Evolutionary conservation across 2,329 filamentous ascomycete species (phyloP), one percentile per base, ranked within the genome.

Genomic region (Colletotrichum theobromicola): DNA sequence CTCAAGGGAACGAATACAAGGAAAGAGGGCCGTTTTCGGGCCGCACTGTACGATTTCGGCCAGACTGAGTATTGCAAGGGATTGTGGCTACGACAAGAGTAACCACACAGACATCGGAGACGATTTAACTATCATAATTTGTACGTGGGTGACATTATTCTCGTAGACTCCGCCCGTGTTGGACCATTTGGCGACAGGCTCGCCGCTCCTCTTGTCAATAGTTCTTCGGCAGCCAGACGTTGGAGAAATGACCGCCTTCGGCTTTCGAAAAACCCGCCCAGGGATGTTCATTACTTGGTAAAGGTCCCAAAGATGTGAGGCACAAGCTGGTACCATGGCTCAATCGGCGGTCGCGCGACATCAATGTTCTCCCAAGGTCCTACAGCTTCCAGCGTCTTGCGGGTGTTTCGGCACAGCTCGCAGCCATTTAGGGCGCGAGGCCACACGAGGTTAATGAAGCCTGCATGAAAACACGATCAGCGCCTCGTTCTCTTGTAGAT

Each of bases 281-380:
- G n/a, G n/a, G 24, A 50, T 1, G 12, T 21, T 12, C 13, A 12
- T 21, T 79, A 90, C 74, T 91, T 91, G 0, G 87, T 90, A 66
- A 90, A 80, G 0, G 87, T 85, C 4, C 90, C 90, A 21, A 87
- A 75, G n/a, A 89, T 79, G 66, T 91, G 89, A 30, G 89, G 90
- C 16, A 89, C 75, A 4, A 81, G 74, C 2, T 83, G 76, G 65
- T 83, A 88, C 82, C 86, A 87, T 4, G 81, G 81, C 77, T 89
- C 86, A 2, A 78, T 81, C 0, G 78, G 76, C 0, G 86, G 85
- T 69, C 84, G 84, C 0, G 76, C 82, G 7, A 91, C 77, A 74
- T 91, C 88, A 12, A 90, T 79, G 8, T 84, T 82, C 7, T 84
- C 81, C 89, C 90, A 92, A 0, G 84, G 81, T 0, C 89, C 90